Conservation (phyloP, 371 early-diverging fungal genomes). For the Coemansia sp. region DNA sequence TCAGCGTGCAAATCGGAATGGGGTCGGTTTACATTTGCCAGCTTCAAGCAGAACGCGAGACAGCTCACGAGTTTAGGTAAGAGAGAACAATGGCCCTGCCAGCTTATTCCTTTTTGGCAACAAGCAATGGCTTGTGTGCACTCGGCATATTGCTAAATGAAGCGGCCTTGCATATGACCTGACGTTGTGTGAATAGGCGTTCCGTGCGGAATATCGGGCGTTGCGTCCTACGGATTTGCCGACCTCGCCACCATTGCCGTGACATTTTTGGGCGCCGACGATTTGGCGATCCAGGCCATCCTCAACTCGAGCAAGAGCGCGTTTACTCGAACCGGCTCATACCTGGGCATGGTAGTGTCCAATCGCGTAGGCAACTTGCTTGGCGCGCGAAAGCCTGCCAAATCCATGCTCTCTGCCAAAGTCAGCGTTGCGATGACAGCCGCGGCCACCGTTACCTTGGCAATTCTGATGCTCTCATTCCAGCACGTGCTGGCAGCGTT, state of each 20-base stretch:
- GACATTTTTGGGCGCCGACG: constrained; percentile 38
- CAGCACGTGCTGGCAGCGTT: constrained; percentile 22
- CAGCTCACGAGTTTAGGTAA: constrained; percentile 32
- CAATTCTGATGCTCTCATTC: constrained; percentile 19
- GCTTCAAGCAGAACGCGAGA: constrained; percentile 28
- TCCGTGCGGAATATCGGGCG: constrained; percentile 40
- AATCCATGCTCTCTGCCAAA: constrained; percentile 23
- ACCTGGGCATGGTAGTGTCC: constrained; percentile 55
- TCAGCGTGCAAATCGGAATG: constrained; percentile 30
- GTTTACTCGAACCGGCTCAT: constrained; percentile 50
- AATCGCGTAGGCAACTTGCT: constrained; percentile 58
- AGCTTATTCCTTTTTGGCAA: too few relatives aligned
- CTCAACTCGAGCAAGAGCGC: constrained; percentile 55
- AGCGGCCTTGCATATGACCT: not conserved
- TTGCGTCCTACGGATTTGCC: constrained; percentile 45
- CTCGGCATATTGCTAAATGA: not conserved
- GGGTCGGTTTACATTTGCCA: constrained; percentile 30
- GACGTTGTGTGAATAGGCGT: constrained; percentile 16
- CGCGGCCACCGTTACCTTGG: constrained; percentile 12
- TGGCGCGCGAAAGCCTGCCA: constrained; percentile 34
- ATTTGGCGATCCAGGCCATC: constrained; percentile 61
- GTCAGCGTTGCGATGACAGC: constrained; percentile 24
- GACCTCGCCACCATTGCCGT: constrained; percentile 50
- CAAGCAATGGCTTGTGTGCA: not conserved
- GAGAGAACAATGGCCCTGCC: too few relatives aligned